Evolutionary conservation across 345 rosid species (phyloP).

Genomic region (Citrus cavaleriei): DNA sequence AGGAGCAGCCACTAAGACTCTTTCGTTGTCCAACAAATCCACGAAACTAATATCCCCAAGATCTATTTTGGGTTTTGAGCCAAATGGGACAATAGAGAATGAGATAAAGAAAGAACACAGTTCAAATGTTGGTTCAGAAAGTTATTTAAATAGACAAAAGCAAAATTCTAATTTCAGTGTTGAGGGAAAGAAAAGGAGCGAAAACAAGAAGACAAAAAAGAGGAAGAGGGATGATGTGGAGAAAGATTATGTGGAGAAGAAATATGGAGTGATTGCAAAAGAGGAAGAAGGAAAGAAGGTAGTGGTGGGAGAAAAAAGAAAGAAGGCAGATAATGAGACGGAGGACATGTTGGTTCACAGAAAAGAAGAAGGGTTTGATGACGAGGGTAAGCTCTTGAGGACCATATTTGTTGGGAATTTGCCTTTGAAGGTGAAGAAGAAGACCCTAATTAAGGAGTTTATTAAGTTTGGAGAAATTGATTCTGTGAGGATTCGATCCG

Average conservation of each 20-base stretch:
- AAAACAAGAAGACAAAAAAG: constrained; percentile 51
- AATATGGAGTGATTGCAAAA: constrained; percentile 43
- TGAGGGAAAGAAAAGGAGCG: constrained; percentile 10
- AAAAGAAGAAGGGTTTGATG: constrained; percentile 72
- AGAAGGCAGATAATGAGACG: constrained; percentile 52
- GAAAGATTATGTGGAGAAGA: constrained; percentile 66
- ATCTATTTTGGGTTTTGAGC: constrained; percentile 7
- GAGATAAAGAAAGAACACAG: background rate
- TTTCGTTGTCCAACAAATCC: constrained; percentile 25
- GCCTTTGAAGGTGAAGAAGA: constrained; percentile 82
- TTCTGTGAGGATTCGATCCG: constrained; percentile 87
- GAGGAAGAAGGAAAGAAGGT: constrained; percentile 22
- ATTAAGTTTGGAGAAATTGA: constrained; percentile 80
- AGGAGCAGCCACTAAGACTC: constrained; percentile 5
- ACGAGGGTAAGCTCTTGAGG: constrained; percentile 80
- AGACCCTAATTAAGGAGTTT: constrained; percentile 63
- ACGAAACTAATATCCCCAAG: constrained; percentile 18
- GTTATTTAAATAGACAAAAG: background rate
- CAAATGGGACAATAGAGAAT: background rate
- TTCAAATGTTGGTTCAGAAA: background rate
- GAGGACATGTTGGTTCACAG: constrained; percentile 38
- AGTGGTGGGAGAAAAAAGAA: constrained; percentile 75
- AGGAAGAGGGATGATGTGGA: constrained; percentile 94
- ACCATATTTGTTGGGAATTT: constrained; percentile 94
- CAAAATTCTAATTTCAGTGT: background rate